phyloP scores from a whole-genome alignment of 1,284 basidiomycete genomes.

The Meripilus lineatus region DNA sequence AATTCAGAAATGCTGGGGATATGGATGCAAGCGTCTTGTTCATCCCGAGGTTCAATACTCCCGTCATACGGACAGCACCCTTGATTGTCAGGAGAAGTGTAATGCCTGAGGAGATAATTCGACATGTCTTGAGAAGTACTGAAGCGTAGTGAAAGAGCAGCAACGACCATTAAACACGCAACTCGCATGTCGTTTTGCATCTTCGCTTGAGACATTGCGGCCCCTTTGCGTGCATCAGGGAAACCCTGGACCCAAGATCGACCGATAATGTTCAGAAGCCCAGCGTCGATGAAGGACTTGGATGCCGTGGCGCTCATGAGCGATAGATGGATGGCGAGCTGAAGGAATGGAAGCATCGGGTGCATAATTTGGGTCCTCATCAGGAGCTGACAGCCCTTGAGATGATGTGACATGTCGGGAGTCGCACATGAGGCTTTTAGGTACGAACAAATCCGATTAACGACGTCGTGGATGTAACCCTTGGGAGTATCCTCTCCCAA shows the following conservation, averaged over 20 bases:
- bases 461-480: neutral
- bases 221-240: neutral
- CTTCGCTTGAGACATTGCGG: neutral
- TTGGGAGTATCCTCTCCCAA: neutral
- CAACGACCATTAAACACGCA: neutral
- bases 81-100: neutral
- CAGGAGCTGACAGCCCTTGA: neutral
- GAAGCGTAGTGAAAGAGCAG: neutral
- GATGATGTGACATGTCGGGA: neutral
- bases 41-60: neutral
- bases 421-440: neutral
- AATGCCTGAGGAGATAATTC: neutral
- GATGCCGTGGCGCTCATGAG: neutral
- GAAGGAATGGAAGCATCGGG: conserved; percentile 1
- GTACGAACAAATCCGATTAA: neutral
- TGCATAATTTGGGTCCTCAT: neutral
- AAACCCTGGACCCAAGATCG: conserved; percentile 1
- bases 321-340: neutral
- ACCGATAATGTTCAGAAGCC: neutral
- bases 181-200: conserved; percentile 3
- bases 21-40: neutral
- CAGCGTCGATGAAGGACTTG: neutral
- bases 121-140: neutral
- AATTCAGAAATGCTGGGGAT: neutral
- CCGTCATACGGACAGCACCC: neutral